phyloP scores from a whole-genome alignment of 306 rosid genomes.

The Casuarina equisetifolia region DNA sequence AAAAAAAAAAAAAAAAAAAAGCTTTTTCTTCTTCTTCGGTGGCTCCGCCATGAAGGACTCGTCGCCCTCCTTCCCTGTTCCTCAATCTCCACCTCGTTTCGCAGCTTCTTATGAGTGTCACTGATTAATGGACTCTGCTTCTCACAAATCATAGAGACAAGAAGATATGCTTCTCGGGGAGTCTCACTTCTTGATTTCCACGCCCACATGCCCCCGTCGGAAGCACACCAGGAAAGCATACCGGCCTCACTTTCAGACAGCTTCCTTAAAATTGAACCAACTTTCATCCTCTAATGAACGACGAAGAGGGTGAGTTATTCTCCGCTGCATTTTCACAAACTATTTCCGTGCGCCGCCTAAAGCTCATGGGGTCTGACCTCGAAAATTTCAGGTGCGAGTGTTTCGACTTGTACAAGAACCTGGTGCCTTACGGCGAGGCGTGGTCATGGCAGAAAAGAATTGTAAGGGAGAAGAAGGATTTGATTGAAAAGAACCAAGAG shows the following conservation, averaged over 20 bases:
- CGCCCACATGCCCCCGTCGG: conserved; percentile 19
- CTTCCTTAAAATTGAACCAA: conserved; percentile 6
- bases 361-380: neutral
- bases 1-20: neutral
- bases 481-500: conserved; percentile 31
- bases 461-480: conserved; percentile 35
- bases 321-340: conserved; percentile 16
- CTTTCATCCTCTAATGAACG: conserved; percentile 2
- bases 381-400: conserved; percentile 61
- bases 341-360: neutral
- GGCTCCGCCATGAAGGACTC: neutral
- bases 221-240: conserved; percentile 1
- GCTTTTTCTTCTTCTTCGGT: neutral
- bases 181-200: conserved; percentile 14
- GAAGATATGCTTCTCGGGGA: conserved; percentile 30
- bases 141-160: neutral
- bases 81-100: neutral
- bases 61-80: neutral
- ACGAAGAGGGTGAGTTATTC: conserved; percentile 38
- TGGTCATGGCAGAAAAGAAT: conserved; percentile 53
- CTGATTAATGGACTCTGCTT: neutral
- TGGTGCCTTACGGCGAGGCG: conserved; percentile 57
- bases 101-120: neutral
- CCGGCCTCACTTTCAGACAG: neutral
- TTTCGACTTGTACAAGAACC: conserved; percentile 55